Conservation (phyloP, 2,329 filamentous ascomycete genomes). For the Cladophialophora exuberans region DNA sequence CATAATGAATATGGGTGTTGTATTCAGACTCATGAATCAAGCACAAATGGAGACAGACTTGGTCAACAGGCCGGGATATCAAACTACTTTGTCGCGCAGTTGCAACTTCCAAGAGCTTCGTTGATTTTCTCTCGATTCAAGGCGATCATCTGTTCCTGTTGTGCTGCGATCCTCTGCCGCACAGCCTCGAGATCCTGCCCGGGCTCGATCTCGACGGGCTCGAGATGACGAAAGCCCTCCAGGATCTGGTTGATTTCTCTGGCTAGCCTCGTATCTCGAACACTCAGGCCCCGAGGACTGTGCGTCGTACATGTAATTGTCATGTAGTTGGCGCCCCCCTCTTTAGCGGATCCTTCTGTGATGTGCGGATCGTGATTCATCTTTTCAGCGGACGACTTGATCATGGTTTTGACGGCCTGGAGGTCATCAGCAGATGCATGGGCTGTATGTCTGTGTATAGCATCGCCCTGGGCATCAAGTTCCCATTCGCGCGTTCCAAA, state of each 20-base stretch:
- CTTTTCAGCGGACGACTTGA: conserved; percentile 24
- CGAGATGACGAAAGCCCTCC: conserved; percentile 1
- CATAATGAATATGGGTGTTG: too few relatives aligned
- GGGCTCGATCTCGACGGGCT: background rate
- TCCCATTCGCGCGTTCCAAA: conserved; percentile 23
- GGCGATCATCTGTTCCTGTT: conserved; percentile 13
- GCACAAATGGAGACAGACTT: too few relatives aligned
- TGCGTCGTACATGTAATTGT: conserved; percentile 35
- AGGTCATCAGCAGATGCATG: conserved; percentile 17
- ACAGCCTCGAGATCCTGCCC: background rate
- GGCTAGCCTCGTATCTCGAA: conserved; percentile 30
- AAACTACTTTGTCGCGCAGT: conserved; percentile 9
- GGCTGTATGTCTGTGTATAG: conserved; percentile 28
- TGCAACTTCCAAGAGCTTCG: conserved; percentile 23
- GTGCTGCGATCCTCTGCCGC: background rate
- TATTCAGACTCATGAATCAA: too few relatives aligned
- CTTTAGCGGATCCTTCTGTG: conserved; percentile 9
- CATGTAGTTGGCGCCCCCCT: conserved; percentile 14
- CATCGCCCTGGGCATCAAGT: conserved; percentile 30
- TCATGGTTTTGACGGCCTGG: conserved; percentile 10
- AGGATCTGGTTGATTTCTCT: conserved; percentile 23
- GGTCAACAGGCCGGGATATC: too few relatives aligned
- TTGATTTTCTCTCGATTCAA: conserved; percentile 20
- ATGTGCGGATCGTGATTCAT: conserved; percentile 33
- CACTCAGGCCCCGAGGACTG: conserved; percentile 30